Base-by-base conservation (phyloP, 2,329 filamentous ascomycete genomes). In the Colletotrichum scovillei region DNA sequence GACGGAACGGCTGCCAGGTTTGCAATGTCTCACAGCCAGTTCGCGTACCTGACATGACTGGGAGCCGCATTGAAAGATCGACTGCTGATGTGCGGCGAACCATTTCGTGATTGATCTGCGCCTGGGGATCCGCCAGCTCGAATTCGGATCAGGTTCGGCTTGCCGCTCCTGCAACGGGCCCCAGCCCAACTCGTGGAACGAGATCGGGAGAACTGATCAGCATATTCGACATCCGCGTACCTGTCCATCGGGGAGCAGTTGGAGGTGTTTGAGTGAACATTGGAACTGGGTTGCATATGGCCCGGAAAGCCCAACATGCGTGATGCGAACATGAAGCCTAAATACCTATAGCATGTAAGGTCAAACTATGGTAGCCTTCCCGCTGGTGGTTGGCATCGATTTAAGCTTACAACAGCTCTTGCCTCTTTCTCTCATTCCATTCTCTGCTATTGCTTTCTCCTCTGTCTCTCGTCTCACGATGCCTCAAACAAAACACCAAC, bases 101-200 rank as follows among this genome's bases (percentile, higher is more conserved):
- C 57, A 65, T 63, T 30, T 62, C 57, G 38, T 46, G 38, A 49
- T 28, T 42, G 59, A 72, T 72, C 69, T 46, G 26, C 66, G 26
- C 30, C 32, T 60, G 69, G 26, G 24, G 52, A 58, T 64, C 59
- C 63, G 24, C 66, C 56, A 32, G n/a, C n/a, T 69, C 59, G 49
- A 52, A 52, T 56, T 69, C 42, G 19, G 42, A 49, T 49, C 42
- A 49, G 16, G 42, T 22, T 49, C 19, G 35, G 35, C 32, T 28
- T 32, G 56, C 35, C 35, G 22, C 42, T 22, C 42, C 42, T 49
- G 19, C 19, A 49, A 49, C 19, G 42, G 14, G 19, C 42, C 42
- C 19, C 8, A n/a, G 19, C 3, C 8, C 8, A 49, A n/a, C 42
- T 49, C 19, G 42, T 49, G 19, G 19, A 22, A 49, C 19, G 9